Percentiles rank a stretch among this genome's conserved stretches.
These are phyloP conservation scores for Neurospora sp. DNA, from an alignment of 495 filamentous ascomycete genomes.

Conservation along the genomic window DNA sequence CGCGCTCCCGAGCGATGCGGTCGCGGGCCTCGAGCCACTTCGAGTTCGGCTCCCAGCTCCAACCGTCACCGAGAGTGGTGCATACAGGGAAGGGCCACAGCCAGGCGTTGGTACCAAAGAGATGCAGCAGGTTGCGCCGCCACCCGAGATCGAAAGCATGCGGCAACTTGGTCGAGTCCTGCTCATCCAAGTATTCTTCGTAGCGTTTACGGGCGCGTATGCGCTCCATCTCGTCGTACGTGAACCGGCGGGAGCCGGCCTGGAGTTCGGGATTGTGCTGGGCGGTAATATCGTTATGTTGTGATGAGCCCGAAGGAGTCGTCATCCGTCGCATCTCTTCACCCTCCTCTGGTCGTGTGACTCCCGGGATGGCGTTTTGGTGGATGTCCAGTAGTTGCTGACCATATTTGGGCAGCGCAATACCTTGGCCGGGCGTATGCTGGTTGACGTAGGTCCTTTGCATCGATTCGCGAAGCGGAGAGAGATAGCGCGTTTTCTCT, in stretches of 20 bases:
- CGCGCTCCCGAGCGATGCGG: conserved; percentile 44
- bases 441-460: conserved; percentile 49
- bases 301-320: not conserved
- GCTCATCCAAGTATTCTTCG: conserved; percentile 78
- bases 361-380: conserved; percentile 70
- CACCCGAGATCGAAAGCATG: conserved; percentile 88
- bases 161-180: conserved; percentile 74
- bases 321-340: conserved; percentile 37
- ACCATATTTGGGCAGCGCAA: conserved; percentile 53
- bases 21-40: conserved; percentile 62
- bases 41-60: conserved; percentile 78
- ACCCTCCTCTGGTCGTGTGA: conserved; percentile 72
- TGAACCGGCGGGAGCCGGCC: conserved; percentile 39
- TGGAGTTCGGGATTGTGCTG: conserved; percentile 36
- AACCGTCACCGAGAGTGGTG: conserved; percentile 85
- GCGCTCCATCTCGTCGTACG: conserved; percentile 63
- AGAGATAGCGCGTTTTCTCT: conserved; percentile 88
- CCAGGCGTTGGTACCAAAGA: conserved; percentile 62
- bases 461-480: conserved; percentile 60
- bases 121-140: conserved; percentile 63
- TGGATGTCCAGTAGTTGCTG: conserved; percentile 73
- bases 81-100: conserved; percentile 75
- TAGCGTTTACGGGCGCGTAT: conserved; percentile 63
- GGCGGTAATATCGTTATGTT: conserved; percentile 4
- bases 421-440: conserved; percentile 32